Percentiles rank a stretch among this genome's conserved stretches.
Evolutionary conservation across 2,329 filamentous ascomycete species (phyloP).

Genomic region (Pseudogymnoascus verrucosus): DNA sequence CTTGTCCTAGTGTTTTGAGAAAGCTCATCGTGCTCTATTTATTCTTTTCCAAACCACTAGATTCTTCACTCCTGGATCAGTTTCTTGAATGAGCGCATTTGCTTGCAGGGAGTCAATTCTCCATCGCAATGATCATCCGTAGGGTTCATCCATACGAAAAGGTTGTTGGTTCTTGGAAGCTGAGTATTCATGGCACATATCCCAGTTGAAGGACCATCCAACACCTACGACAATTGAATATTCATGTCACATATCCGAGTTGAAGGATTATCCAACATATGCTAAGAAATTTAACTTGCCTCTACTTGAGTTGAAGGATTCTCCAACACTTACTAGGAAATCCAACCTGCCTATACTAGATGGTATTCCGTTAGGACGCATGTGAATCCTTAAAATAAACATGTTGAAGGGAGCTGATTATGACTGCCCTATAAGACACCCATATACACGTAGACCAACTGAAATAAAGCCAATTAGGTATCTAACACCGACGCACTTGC

Average conservation of each 20-base stretch:
- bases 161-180: background rate
- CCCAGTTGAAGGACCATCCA: background rate
- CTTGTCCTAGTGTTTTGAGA: no score
- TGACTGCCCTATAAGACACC: background rate
- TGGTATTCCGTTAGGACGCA: background rate
- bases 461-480: no score
- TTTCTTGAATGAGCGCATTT: no score
- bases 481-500: no score
- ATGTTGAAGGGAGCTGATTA: background rate
- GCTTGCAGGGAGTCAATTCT: no score
- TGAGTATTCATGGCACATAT: background rate
- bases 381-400: background rate
- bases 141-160: background rate
- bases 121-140: background rate
- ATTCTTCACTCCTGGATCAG: no score
- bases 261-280: background rate
- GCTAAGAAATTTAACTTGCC: background rate
- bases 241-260: background rate
- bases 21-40: no score
- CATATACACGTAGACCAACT: no score
- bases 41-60: no score
- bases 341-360: background rate
- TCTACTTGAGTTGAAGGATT: background rate
- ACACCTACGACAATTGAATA: background rate
- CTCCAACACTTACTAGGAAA: background rate